Evolutionary conservation across 257 asterid genomes (phyloP), one percentile per base, ranked within the genome.

Genomic region (Ballota nigra): DNA sequence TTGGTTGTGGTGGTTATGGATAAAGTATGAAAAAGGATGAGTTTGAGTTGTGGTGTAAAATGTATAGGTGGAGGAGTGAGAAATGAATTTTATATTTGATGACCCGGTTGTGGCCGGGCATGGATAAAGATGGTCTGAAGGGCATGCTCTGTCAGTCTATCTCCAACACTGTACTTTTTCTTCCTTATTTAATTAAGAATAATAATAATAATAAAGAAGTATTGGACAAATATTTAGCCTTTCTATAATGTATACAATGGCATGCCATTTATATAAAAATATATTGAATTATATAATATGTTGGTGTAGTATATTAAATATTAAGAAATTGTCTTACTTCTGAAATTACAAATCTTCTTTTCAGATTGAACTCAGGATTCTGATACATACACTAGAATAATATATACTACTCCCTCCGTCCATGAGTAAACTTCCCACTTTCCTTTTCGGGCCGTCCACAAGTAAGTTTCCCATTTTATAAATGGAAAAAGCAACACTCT

Each of bases 71-170:
- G n/a, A n/a, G n/a, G n/a, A n/a, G n/a, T n/a, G n/a, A n/a, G n/a
- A n/a, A n/a, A n/a, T n/a, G n/a, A n/a, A n/a, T n/a, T n/a, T n/a
- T n/a, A n/a, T n/a, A n/a, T n/a, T n/a, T n/a, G n/a, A n/a, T n/a
- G n/a, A n/a, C n/a, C n/a, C n/a, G n/a, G n/a, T n/a, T n/a, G n/a
- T n/a, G n/a, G n/a, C n/a, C n/a, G n/a, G n/a, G n/a, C n/a, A n/a
- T n/a, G n/a, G n/a, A n/a, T n/a, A n/a, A n/a, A n/a, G n/a, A n/a
- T n/a, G n/a, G n/a, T n/a, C n/a, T n/a, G n/a, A 85, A 87, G 88
- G 88, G 47, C 68, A 73, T 61, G 40, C 38, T 69, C 43, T 81
- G 84, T 71, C 16, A 45, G 19, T 15, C 19, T 8, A 36, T 36
- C 86, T 63, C 65, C 73, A 36, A 51, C 68, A 60, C 53, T 45